Evolutionary conservation across 1,284 basidiomycete species (phyloP).

Genomic region (Trichosporon ovoides): DNA sequence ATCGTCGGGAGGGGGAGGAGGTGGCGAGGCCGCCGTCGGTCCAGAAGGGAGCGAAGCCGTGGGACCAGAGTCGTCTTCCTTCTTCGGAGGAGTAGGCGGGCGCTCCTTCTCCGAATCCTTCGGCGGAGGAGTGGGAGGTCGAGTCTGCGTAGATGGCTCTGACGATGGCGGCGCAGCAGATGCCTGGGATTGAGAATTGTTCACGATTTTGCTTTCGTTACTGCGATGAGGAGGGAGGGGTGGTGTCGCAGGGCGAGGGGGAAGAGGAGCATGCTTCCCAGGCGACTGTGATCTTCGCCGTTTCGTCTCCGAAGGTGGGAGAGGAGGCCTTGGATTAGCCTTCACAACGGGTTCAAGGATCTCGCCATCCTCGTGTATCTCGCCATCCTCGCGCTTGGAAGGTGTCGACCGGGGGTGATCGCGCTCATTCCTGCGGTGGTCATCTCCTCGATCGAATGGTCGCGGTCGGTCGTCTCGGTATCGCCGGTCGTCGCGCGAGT

Average conservation of each 20-base stretch:
- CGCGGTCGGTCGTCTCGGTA: not conserved
- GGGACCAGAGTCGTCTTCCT: conserved; percentile 31
- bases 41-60: too few relatives aligned
- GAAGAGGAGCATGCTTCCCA: not conserved
- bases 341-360: not conserved
- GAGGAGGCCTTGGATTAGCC: not conserved
- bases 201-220: not conserved
- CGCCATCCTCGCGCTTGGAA: conserved; percentile 9
- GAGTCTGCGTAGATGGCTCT: not conserved
- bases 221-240: not conserved
- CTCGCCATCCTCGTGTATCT: conserved; percentile 11
- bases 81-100: conserved; percentile 17
- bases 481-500: not conserved
- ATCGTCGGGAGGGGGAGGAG: conserved; percentile 13
- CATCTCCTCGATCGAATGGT: not conserved
- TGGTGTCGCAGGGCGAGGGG: conserved; percentile 2
- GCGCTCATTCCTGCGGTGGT: not conserved
- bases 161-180: not conserved
- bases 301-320: not conserved
- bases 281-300: not conserved
- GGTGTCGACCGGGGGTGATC: not conserved
- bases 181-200: not conserved
- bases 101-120: not conserved
- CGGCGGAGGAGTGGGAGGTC: not conserved
- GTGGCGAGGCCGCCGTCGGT: conserved; percentile 26